These are phyloP conservation scores for Debaryomyces coudertii DNA, from an alignment of 1,139 yeast species.

Conservation along the genomic window DNA sequence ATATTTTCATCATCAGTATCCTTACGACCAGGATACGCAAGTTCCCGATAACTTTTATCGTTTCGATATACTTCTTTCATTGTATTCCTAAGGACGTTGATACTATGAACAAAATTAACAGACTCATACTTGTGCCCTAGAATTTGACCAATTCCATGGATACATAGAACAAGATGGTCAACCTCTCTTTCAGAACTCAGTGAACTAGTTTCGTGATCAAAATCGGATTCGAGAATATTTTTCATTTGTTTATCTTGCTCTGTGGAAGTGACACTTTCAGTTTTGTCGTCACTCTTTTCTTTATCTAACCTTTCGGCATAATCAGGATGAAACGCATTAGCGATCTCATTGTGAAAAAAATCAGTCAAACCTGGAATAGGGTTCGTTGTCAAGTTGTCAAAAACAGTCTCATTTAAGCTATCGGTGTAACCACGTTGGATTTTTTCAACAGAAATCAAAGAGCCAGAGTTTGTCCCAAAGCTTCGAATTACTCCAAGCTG, in stretches of 20 bases:
- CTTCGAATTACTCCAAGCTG: conserved; percentile 44
- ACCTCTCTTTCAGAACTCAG: conserved; percentile 53
- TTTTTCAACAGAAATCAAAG: conserved; percentile 38
- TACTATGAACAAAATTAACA: conserved; percentile 84
- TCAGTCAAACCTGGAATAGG: conserved; percentile 37
- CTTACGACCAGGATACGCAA: conserved; percentile 32
- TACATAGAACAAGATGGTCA: conserved; percentile 80
- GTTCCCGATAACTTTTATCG: conserved; percentile 43
- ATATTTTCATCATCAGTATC: conserved; percentile 22
- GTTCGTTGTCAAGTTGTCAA: conserved; percentile 32
- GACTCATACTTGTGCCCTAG: conserved; percentile 79
- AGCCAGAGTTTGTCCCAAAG: conserved; percentile 36
- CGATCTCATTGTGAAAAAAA: conserved; percentile 34
- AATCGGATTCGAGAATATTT: conserved; percentile 56
- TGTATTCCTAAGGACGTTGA: conserved; percentile 68
- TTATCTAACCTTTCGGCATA: conserved; percentile 17
- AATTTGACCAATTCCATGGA: conserved; percentile 94
- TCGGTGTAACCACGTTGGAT: conserved; percentile 44
- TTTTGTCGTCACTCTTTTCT: conserved; percentile 18
- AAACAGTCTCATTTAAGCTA: conserved; percentile 30
- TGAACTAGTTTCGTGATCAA: conserved; percentile 38
- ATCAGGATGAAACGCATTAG: conserved; percentile 21
- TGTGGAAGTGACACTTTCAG: conserved; percentile 15
- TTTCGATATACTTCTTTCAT: conserved; percentile 59
- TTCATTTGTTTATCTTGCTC: conserved; percentile 34